Percentiles rank a stretch among this genome's conserved stretches.
Evolutionary conservation across 1,284 basidiomycete species (phyloP).

Genomic region (Cutaneotrichosporon cutaneum): DNA sequence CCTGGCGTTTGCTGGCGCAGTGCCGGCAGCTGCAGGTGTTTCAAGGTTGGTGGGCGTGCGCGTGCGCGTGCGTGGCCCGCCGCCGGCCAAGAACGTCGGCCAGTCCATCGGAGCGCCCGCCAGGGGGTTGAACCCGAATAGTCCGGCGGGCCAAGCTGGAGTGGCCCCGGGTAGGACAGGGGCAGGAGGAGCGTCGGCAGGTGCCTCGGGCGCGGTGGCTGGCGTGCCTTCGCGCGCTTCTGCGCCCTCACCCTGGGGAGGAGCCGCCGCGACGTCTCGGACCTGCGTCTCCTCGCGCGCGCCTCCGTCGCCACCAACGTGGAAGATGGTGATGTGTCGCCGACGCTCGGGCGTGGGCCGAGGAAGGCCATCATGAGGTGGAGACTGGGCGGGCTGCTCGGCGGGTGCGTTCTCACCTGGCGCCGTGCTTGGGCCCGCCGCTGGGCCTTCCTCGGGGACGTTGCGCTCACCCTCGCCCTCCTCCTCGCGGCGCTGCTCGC

Average conservation of each 20-base stretch:
- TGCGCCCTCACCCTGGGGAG: background rate
- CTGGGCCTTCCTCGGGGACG: background rate
- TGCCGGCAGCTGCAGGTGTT: background rate
- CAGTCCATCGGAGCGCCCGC: background rate
- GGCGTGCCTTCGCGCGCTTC: background rate
- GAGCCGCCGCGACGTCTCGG: background rate
- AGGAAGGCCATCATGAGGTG: background rate
- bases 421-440: background rate
- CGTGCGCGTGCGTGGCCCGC: background rate
- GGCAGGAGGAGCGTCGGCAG: background rate
- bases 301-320: background rate
- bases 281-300: background rate
- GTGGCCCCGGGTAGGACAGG: background rate
- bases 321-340: constrained; percentile 18
- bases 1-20: background rate
- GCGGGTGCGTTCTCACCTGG: background rate
- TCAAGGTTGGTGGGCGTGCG: background rate
- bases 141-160: background rate
- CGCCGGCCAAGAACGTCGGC: background rate
- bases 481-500: constrained; percentile 3
- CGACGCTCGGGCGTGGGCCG: constrained; percentile 23
- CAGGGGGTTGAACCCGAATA: background rate
- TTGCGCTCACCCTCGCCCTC: background rate
- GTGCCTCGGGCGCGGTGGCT: background rate
- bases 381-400: background rate